Base-by-base conservation (phyloP, 352 stramenopile genomes). In the Elongisporangium undulatum region DNA sequence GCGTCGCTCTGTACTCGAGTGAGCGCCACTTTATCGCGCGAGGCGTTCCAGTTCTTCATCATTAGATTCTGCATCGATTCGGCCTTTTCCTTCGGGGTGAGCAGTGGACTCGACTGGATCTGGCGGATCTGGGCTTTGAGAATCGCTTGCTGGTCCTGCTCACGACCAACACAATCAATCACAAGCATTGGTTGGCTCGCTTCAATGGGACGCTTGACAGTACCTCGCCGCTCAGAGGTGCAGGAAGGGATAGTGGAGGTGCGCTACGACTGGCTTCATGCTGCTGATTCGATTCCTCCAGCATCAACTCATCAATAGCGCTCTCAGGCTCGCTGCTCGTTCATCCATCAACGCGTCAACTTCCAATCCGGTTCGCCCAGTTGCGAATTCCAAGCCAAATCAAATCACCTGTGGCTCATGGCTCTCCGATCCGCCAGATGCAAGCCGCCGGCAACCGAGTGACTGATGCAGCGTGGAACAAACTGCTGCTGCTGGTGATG, bases 31-130 rank as follows among this genome's bases (percentile, higher is more conserved):
- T 85, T 85, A 29, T 81, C 74, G 54, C 84, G 82, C 21, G 82
- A 78, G 51, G 90, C 82, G 16, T 82, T 92, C 82, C 82, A 94
- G 26, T 82, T 64, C 66, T 93, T 85, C 83, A 92, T 94, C 85
- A 94, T 94, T 29, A 94, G 75, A 29, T 88, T 87, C 58, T 94
- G 82, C 41, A 94, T 79, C 10, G 74, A 89, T 53, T 92, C 80
- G 20, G 82, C 82, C 59, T 94, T 94, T 68, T 92, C 79, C 62
- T 92, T 90, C 15, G 81, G 81, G 1, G 81, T 92, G 7, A 94
- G 61, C 34, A 80, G 86, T 22, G 77, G 84, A 56, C 79, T 90
- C 23, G 83, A 78, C 56, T 94, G 83, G 58, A 94, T 92, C 60
- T 92, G 63, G 0, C 79, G 73, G 61, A 94, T 94, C 51, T 90